Evolutionary conservation across 2,329 filamentous ascomycete genomes (phyloP).

Genomic region (Coniochaeta sp.): DNA sequence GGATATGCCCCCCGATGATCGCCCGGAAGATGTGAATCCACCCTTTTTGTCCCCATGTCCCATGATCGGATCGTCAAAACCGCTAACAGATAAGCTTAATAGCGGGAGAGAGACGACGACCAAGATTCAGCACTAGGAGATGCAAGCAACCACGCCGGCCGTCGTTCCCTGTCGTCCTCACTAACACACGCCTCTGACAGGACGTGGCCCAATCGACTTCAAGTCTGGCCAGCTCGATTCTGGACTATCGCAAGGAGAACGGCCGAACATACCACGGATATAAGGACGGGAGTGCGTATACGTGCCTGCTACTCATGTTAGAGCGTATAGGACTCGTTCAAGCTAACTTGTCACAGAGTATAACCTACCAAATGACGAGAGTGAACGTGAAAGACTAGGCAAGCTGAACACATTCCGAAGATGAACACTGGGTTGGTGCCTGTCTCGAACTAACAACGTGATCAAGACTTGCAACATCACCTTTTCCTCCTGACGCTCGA

Average conservation of each 20-base stretch:
- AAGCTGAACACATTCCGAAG: too few relatives aligned
- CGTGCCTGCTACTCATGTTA: neutral
- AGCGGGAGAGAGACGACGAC: neutral
- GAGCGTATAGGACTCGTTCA: slow-evolving; percentile 5
- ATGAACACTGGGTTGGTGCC: neutral
- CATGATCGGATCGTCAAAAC: neutral
- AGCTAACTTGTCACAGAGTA: slow-evolving; percentile 8
- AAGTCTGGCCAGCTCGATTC: slow-evolving; percentile 2
- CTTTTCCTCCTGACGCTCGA: slow-evolving; percentile 4
- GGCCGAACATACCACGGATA: slow-evolving; percentile 6
- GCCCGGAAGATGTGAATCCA: slow-evolving; percentile 10
- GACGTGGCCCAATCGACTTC: slow-evolving; percentile 3
- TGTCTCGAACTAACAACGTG: neutral
- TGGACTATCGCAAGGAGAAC: slow-evolving; percentile 6
- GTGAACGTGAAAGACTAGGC: slow-evolving; percentile 7
- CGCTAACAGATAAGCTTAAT: neutral
- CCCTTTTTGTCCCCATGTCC: neutral
- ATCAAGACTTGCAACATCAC: slow-evolving; percentile 7
- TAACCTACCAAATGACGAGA: slow-evolving; percentile 5
- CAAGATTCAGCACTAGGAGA: neutral
- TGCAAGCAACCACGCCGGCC: neutral
- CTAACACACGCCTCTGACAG: slow-evolving; percentile 1
- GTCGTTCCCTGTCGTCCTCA: neutral
- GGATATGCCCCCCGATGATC: slow-evolving; percentile 6
- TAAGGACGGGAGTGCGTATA: slow-evolving; percentile 5